Evolutionary conservation across 164 flowering plant genomes (phyloP).

Genomic region (Dillenia suffruticosa): DNA sequence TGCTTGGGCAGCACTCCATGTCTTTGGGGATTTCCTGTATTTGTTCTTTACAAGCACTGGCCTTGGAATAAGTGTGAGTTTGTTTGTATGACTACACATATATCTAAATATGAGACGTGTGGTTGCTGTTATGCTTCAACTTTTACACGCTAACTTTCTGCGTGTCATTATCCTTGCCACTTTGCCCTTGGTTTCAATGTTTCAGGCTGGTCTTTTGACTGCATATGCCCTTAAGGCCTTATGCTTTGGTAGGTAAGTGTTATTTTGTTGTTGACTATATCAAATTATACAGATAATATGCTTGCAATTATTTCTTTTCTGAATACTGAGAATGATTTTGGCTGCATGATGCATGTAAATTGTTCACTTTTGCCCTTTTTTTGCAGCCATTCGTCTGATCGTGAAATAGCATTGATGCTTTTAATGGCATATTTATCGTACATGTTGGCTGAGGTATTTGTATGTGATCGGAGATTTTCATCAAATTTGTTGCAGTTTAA

Average conservation of each 20-base stretch:
- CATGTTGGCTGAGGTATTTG: slow-evolving; percentile 82
- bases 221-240: slow-evolving; percentile 58
- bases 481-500: neutral
- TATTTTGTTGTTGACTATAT: neutral
- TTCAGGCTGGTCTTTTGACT: slow-evolving; percentile 75
- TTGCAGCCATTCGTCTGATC: slow-evolving; percentile 76
- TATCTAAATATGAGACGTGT: too few relatives aligned
- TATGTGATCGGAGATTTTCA: neutral
- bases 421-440: slow-evolving; percentile 90
- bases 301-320: too few relatives aligned
- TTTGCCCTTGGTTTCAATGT: neutral
- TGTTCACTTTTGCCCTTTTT: neutral
- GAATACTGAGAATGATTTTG: too few relatives aligned
- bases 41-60: slow-evolving; percentile 74
- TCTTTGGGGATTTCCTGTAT: slow-evolving; percentile 61
- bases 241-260: slow-evolving; percentile 67
- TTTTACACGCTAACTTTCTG: neutral
- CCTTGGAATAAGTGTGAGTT: slow-evolving; percentile 71
- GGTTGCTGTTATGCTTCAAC: too few relatives aligned
- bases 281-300: too few relatives aligned
- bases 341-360: too few relatives aligned
- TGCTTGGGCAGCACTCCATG: slow-evolving; percentile 32
- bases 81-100: too few relatives aligned
- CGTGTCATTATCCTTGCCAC: neutral
- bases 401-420: slow-evolving; percentile 74